Base-by-base conservation (phyloP, 371 early-diverging fungal genomes). In the Mortierella sp. region DNA sequence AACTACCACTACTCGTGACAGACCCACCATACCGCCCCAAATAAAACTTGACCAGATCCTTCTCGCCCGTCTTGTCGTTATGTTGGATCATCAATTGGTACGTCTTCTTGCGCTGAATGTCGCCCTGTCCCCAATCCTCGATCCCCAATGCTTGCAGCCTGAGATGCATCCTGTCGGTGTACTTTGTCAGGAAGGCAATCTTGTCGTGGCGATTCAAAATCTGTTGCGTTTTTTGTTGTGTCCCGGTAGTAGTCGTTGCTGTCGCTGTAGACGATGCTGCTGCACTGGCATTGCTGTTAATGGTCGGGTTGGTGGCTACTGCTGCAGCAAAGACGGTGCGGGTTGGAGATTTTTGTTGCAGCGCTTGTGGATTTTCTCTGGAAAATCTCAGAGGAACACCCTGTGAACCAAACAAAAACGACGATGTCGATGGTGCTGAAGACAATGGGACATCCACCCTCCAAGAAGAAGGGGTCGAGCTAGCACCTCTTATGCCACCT, bases 51-150 rank as follows among this genome's bases (percentile, higher is more conserved):
- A 88, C 83, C 34, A 88, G 70, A 21, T 76, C 82, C 43, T 82
- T 82, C 59, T 88, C 88, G 1, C 88, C 88, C 1, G 83, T 83
- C 73, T 81, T 83, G 72, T 87, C 84, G 40, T 88, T 88, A 70
- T 88, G 87, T 74, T 80, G 87, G 57, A 88, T 88, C 87, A 88
- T 87, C 72, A 88, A 54, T 69, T 80, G 88, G 21, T 88, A 88
- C 0, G 88, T 88, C 76, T 88, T 88, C 81, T 88, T 88, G 16
- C 82, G 69, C 71, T 82, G 81, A 21, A 88, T 82, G 57, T 88
- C 88, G 8, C 80, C 74, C 26, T 83, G 73, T 19, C 79, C 71
- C 88, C 88, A 88, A 64, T 88, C 87, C 69, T 82, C 78, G 37
- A 87, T 82, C 46, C 77, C 86, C 28, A 84, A 51, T 26, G 75